Conservation (phyloP, 1,284 basidiomycete genomes). For the Serendipita sp. region DNA sequence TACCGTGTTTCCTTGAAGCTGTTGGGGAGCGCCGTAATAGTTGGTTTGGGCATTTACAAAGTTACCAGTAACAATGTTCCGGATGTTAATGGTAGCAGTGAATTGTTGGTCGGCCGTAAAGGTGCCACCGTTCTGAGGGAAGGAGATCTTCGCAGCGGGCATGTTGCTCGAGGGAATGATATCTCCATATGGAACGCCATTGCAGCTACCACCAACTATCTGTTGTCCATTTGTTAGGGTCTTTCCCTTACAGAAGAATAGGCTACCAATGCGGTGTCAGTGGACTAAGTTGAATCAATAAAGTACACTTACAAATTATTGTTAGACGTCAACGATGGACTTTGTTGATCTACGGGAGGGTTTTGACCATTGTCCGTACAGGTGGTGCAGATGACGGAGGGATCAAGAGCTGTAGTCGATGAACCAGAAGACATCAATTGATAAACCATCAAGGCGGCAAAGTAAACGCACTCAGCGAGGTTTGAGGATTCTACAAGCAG, state of each 20-base stretch:
- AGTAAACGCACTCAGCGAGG: constrained; percentile 24
- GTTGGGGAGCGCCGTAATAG: constrained; percentile 51
- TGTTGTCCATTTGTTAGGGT: constrained; percentile 48
- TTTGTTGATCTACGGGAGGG: constrained; percentile 34
- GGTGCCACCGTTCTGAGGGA: constrained; percentile 38
- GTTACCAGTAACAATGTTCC: constrained; percentile 42
- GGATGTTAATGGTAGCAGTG: constrained; percentile 35
- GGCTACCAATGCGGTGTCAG: constrained; percentile 19
- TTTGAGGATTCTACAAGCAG: constrained; percentile 23
- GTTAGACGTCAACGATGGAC: constrained; percentile 41
- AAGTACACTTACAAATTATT: constrained; percentile 39
- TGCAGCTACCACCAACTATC: constrained; percentile 45
- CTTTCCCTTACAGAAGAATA: constrained; percentile 49
- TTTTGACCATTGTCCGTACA: constrained; percentile 17
- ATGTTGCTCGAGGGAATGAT: constrained; percentile 42
- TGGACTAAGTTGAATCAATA: not conserved
- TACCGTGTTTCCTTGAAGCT: constrained; percentile 37
- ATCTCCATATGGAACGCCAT: constrained; percentile 45
- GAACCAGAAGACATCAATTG: not conserved
- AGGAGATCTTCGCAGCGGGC: constrained; percentile 44
- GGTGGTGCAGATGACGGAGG: constrained; percentile 30
- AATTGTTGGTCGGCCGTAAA: constrained; percentile 31
- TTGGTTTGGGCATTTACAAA: constrained; percentile 46
- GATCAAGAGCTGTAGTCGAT: constrained; percentile 33
- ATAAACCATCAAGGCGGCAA: constrained; percentile 17